Evolutionary conservation across 805 yeast species (phyloP).

Genomic region (Lachancea nothofagi): DNA sequence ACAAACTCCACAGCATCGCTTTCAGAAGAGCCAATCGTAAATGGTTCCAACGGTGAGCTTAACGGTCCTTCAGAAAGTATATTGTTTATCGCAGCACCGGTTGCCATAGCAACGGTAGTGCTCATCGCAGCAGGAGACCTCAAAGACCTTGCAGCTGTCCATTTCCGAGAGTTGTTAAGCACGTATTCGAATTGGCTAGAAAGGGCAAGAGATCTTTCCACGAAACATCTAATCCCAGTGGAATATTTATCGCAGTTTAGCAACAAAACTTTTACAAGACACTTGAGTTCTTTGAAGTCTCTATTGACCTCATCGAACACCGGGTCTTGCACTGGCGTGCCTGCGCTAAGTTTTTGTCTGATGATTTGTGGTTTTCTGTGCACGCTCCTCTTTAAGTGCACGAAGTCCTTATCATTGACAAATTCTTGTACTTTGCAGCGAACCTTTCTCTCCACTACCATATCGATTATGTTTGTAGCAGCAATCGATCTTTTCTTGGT

Average conservation of each 20-base stretch:
- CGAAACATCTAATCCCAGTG: not conserved
- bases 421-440: constrained; percentile 1
- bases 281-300: not conserved
- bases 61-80: not conserved
- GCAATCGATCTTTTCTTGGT: not conserved
- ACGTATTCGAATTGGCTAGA: constrained; percentile 1
- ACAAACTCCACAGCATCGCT: not conserved
- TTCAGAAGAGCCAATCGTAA: not conserved
- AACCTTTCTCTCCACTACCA: constrained; percentile 1
- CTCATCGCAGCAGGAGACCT: no score
- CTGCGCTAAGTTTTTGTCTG: constrained; percentile 2
- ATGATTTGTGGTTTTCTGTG: constrained; percentile 5
- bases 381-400: constrained; percentile 6
- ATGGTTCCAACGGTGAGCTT: constrained; percentile 3
- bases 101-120: no score
- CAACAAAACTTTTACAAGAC: not conserved
- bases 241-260: not conserved
- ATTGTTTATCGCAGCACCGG: no score
- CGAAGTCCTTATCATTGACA: not conserved
- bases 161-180: not conserved
- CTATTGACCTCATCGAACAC: not conserved
- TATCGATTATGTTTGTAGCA: not conserved
- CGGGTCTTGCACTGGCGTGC: constrained; percentile 2
- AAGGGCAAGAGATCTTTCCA: not conserved
- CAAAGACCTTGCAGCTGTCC: not conserved